phyloP scores from a whole-genome alignment of 2,329 filamentous ascomycete species.

The Graphilbum fragrans region DNA sequence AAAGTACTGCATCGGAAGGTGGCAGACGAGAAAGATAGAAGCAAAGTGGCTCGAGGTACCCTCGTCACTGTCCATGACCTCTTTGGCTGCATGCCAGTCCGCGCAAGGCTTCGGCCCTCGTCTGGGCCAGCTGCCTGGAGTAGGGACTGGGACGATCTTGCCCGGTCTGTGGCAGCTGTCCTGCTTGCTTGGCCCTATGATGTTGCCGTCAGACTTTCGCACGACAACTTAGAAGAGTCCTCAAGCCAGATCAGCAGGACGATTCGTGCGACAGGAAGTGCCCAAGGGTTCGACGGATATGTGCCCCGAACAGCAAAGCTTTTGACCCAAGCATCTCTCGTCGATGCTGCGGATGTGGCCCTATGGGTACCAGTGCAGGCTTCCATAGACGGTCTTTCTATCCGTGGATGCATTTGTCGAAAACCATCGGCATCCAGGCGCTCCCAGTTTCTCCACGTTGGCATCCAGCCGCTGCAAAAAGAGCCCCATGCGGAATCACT shows the following conservation, averaged over 20 bases:
- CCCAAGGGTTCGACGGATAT: no score
- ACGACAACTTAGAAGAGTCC: conserved; percentile 26
- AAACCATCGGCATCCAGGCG: conserved; percentile 58
- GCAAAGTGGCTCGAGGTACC: conserved; percentile 55
- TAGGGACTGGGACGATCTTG: conserved; percentile 55
- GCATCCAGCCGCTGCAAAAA: conserved; percentile 51
- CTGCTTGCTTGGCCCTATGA: conserved; percentile 56
- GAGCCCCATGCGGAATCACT: conserved; percentile 49
- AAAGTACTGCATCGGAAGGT: conserved; percentile 49
- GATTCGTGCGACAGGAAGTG: neutral
- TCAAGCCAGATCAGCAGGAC: conserved; percentile 19
- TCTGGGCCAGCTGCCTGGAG: conserved; percentile 13
- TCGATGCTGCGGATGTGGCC: conserved; percentile 34
- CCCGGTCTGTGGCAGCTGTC: conserved; percentile 45
- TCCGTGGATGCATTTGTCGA: conserved; percentile 62
- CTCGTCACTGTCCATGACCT: conserved; percentile 64
- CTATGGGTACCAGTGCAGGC: conserved; percentile 64
- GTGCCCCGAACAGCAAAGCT: conserved; percentile 39
- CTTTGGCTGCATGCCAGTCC: conserved; percentile 83
- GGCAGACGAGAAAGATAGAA: conserved; percentile 49
- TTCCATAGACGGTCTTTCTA: conserved; percentile 43
- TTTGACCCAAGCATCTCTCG: conserved; percentile 54
- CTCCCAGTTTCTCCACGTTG: conserved; percentile 72
- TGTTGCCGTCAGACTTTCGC: conserved; percentile 46
- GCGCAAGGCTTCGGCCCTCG: conserved; percentile 66